Conservation (phyloP, 2,329 filamentous ascomycete genomes). For the Hymenoscyphus salicellus region DNA sequence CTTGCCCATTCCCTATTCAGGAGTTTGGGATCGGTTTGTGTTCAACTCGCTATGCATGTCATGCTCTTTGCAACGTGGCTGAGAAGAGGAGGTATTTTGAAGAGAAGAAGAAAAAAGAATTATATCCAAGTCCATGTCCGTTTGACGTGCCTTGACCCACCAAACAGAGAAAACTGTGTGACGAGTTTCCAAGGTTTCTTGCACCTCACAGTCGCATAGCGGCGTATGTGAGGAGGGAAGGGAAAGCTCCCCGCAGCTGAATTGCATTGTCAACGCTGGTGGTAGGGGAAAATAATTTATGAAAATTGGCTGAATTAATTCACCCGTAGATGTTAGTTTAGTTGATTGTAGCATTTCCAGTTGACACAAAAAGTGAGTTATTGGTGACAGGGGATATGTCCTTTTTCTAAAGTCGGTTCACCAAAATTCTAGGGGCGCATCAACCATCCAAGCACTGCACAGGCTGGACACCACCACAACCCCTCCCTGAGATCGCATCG, state of each 20-base stretch:
- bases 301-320: background rate
- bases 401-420: background rate
- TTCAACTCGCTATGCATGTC: background rate
- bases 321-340: background rate
- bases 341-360: background rate
- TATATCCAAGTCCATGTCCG: background rate
- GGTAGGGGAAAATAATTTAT: background rate
- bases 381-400: background rate
- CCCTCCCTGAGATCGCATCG: background rate
- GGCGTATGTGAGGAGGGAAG: background rate
- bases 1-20: background rate
- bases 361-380: no score
- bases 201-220: background rate
- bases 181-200: constrained; percentile 1
- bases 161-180: background rate
- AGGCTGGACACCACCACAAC: no score
- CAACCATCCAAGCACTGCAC: background rate
- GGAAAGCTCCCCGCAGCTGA: background rate
- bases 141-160: background rate
- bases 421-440: background rate
- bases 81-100: background rate
- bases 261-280: background rate
- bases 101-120: background rate
- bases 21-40: background rate
- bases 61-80: background rate